These are phyloP conservation scores for Sphaerulina populicola DNA, from an alignment of 2,329 filamentous ascomycete species.

Conservation along the genomic window DNA sequence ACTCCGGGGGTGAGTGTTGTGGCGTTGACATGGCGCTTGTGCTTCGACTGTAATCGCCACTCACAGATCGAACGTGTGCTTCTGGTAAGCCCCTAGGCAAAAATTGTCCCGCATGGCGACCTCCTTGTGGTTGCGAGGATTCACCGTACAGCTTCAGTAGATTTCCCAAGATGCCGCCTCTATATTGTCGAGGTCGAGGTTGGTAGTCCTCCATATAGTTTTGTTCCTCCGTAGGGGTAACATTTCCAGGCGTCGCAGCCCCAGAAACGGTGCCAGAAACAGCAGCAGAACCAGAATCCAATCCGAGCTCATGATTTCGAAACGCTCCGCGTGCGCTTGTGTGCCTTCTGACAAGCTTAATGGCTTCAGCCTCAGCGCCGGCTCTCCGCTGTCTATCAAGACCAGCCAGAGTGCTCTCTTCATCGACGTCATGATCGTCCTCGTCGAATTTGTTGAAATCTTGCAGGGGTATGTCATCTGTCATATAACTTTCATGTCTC, in stretches of 20 bases:
- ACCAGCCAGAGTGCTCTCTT: slow-evolving; percentile 13
- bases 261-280: slow-evolving; percentile 45
- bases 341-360: slow-evolving; percentile 38
- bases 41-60: slow-evolving; percentile 24
- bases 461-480: slow-evolving; percentile 27
- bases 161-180: slow-evolving; percentile 63
- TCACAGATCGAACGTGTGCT: slow-evolving; percentile 18
- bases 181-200: slow-evolving; percentile 58
- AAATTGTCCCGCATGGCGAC: slow-evolving; percentile 21
- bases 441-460: slow-evolving; percentile 19
- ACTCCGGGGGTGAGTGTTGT: slow-evolving; percentile 36
- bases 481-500: slow-evolving; percentile 10
- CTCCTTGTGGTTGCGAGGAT: slow-evolving; percentile 6
- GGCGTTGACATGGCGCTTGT: slow-evolving; percentile 27
- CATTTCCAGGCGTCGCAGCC: slow-evolving; percentile 24
- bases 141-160: slow-evolving; percentile 61
- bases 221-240: slow-evolving; percentile 41
- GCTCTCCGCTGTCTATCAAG: slow-evolving; percentile 21
- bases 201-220: slow-evolving; percentile 54
- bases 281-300: slow-evolving; percentile 12
- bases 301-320: slow-evolving; percentile 13
- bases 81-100: slow-evolving; percentile 4
- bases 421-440: slow-evolving; percentile 23
- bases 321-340: slow-evolving; percentile 23
- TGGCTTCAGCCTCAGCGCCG: slow-evolving; percentile 36